A percentile compares a stretch with the other conserved stretches of the same genome.
These are phyloP conservation scores for Echites panduratus DNA, from an alignment of 257 asterid species.

Conservation along the genomic window DNA sequence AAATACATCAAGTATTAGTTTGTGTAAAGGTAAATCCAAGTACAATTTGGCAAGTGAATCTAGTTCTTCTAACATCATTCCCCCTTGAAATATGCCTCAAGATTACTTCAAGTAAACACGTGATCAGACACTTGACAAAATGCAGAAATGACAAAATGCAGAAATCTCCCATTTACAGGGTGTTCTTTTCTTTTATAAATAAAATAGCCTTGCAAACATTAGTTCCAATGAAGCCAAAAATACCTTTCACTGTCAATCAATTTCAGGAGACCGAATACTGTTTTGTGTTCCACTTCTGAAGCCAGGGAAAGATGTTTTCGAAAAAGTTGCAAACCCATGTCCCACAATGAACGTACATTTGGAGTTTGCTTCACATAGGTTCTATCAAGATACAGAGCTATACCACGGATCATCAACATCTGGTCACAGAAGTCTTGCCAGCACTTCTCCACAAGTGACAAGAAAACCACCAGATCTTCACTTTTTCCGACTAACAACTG, in stretches of 20 bases:
- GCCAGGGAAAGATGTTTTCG: constrained; percentile 89
- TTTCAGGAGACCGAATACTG: constrained; percentile 81
- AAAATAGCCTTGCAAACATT: no score
- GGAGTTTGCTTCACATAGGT: constrained; percentile 94
- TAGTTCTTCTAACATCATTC: not conserved
- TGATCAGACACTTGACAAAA: not conserved
- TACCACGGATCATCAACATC: constrained; percentile 93
- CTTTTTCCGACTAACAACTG: constrained; percentile 86
- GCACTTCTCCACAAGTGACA: constrained; percentile 86
- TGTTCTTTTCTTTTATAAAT: not conserved
- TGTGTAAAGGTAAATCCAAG: not conserved
- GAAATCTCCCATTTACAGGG: not conserved
- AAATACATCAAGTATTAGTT: not conserved
- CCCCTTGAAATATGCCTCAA: not conserved
- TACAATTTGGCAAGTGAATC: not conserved
- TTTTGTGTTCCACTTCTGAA: constrained; percentile 87
- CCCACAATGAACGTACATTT: constrained; percentile 87
- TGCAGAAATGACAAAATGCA: not conserved
- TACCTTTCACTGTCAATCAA: constrained; percentile 95
- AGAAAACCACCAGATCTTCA: constrained; percentile 85
- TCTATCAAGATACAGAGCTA: constrained; percentile 89
- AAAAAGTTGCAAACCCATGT: constrained; percentile 97
- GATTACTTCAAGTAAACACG: not conserved
- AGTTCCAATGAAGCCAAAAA: not conserved
- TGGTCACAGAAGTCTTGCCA: constrained; percentile 98